These are phyloP conservation scores for Picochlorum costavermella DNA, from an alignment of 139 green algal genomes.

Conservation along the genomic window DNA sequence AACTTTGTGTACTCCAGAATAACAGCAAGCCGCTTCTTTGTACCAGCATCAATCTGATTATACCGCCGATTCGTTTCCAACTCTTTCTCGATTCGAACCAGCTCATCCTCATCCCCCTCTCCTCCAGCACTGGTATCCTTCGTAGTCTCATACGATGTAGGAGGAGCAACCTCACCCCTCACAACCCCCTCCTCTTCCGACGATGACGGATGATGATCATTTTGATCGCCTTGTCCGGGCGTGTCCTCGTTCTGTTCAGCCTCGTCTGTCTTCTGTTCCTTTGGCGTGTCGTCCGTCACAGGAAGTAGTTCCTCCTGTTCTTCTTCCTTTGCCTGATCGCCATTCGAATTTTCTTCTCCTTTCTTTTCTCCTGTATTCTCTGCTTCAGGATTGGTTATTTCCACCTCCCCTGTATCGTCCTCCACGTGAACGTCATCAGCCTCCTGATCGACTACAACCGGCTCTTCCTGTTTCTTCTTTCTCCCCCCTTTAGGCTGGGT, in stretches of 20 bases:
- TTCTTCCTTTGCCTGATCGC: neutral
- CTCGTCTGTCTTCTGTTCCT: neutral
- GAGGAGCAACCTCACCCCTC: neutral
- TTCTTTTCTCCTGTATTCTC: neutral
- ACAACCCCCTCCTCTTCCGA: neutral
- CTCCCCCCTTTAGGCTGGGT: neutral
- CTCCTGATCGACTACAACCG: neutral
- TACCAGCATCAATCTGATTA: too few relatives aligned
- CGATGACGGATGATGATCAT: neutral
- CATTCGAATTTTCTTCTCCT: neutral
- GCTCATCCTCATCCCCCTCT: too few relatives aligned
- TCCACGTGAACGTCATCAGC: neutral
- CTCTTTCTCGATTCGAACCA: too few relatives aligned
- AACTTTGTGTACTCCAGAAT: conserved; percentile 2
- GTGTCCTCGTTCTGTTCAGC: neutral
- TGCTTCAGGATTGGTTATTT: neutral
- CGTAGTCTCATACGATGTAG: too few relatives aligned
- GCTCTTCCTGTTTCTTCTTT: neutral
- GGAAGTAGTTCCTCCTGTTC: too few relatives aligned
- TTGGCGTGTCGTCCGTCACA: neutral
- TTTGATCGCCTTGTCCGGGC: neutral
- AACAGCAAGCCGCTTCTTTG: neutral
- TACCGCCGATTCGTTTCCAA: too few relatives aligned
- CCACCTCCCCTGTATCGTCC: neutral
- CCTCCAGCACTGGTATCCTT: too few relatives aligned